These are phyloP conservation scores for Candida parachauliodes DNA, from an alignment of 805 yeast species.

Conservation along the genomic window DNA sequence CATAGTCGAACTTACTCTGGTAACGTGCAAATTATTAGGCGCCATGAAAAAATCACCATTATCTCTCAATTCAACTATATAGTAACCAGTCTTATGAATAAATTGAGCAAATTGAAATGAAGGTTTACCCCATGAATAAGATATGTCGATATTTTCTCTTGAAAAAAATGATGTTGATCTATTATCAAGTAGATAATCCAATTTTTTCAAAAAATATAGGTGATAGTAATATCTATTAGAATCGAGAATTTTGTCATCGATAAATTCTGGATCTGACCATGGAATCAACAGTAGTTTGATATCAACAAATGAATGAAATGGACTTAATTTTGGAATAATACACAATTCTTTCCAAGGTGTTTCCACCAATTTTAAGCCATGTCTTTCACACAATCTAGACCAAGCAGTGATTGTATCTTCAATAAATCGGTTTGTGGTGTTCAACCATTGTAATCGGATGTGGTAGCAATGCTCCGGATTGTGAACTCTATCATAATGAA, in stretches of 20 bases:
- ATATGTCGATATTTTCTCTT: slow-evolving; percentile 57
- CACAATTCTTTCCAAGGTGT: slow-evolving; percentile 89
- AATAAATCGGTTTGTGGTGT: slow-evolving; percentile 70
- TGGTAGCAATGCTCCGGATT: slow-evolving; percentile 95
- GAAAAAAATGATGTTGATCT: slow-evolving; percentile 64
- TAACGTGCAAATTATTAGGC: slow-evolving; percentile 80
- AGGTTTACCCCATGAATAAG: slow-evolving; percentile 91
- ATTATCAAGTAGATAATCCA: slow-evolving; percentile 80
- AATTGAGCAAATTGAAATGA: slow-evolving; percentile 80
- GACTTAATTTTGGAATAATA: slow-evolving; percentile 70
- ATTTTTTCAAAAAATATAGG: slow-evolving; percentile 59
- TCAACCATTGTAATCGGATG: slow-evolving; percentile 87
- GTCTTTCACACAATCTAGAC: slow-evolving; percentile 80
- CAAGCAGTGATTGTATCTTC: slow-evolving; percentile 44
- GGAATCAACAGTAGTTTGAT: slow-evolving; percentile 68
- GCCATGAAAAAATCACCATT: slow-evolving; percentile 78
- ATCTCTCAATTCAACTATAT: slow-evolving; percentile 80
- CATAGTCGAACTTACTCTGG: slow-evolving; percentile 56
- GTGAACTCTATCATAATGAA: slow-evolving; percentile 89
- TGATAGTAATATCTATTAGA: slow-evolving; percentile 73
- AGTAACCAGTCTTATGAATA: slow-evolving; percentile 84
- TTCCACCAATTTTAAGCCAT: slow-evolving; percentile 75
- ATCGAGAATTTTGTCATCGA: slow-evolving; percentile 34
- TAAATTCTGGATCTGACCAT: slow-evolving; percentile 58
- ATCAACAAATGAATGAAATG: slow-evolving; percentile 83